Evolutionary conservation across 768 basidiomycete species (phyloP).

Genomic region (Dentipellis fragilis): DNA sequence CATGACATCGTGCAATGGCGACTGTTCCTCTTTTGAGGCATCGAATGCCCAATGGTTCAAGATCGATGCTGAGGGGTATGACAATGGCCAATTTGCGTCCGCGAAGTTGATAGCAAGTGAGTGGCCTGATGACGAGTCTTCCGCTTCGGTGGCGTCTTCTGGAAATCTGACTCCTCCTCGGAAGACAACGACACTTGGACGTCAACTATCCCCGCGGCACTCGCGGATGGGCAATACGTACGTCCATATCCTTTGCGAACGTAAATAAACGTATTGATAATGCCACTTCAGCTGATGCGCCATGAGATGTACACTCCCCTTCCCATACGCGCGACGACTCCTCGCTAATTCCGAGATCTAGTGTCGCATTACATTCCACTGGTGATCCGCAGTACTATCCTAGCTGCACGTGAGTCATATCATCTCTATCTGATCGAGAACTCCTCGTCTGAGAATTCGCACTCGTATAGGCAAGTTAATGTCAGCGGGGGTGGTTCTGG

Average conservation of each 20-base stretch:
- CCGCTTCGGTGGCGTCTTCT: not conserved
- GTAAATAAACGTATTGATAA: not conserved
- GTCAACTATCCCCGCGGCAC: constrained; percentile 30
- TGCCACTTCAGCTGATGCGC: constrained; percentile 29
- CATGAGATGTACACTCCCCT: constrained; percentile 31
- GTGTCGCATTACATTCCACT: constrained; percentile 35
- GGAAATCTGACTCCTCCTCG: not conserved
- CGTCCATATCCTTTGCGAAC: constrained; percentile 14
- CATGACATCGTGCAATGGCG: constrained; percentile 39
- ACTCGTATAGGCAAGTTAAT: constrained; percentile 16
- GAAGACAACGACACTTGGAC: constrained; percentile 31
- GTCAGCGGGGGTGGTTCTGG: constrained; percentile 18
- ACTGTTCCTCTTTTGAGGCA: constrained; percentile 25
- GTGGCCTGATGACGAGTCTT: constrained; percentile 8
- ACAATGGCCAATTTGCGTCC: constrained; percentile 32
- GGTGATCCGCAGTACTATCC: constrained; percentile 36
- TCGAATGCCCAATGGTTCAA: constrained; percentile 38
- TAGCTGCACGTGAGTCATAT: constrained; percentile 34
- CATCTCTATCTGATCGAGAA: not conserved
- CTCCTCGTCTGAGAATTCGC: not conserved
- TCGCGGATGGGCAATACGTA: constrained; percentile 41
- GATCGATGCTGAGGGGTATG: constrained; percentile 35
- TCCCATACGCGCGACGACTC: not conserved
- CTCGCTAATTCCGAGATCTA: constrained; percentile 9
- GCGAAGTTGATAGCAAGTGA: constrained; percentile 31